These are phyloP conservation scores for Penicillium macrosclerotiorum DNA, from an alignment of 495 filamentous ascomycete genomes.

Conservation along the genomic window DNA sequence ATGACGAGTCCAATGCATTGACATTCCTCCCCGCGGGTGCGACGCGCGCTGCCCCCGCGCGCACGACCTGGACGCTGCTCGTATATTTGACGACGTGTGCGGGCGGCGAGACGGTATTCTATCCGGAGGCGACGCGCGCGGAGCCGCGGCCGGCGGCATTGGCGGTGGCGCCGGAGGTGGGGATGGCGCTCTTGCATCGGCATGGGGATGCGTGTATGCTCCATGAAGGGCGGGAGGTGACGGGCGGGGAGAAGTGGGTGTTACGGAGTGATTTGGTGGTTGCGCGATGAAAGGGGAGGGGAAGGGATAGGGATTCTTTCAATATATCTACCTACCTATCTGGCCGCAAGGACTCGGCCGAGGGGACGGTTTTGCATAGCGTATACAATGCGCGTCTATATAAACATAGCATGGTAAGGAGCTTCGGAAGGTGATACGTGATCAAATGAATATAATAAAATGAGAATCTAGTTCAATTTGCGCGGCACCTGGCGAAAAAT, in stretches of 20 bases:
- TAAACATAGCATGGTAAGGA: not conserved
- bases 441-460: no score
- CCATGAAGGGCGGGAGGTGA: slow-evolving; percentile 82
- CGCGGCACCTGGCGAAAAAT: not conserved
- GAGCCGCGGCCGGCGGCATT: slow-evolving; percentile 57
- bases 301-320: no score
- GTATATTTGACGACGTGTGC: slow-evolving; percentile 79
- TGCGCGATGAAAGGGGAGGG: slow-evolving; percentile 35
- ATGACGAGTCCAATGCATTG: slow-evolving; percentile 76
- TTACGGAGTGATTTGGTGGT: slow-evolving; percentile 85
- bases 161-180: slow-evolving; percentile 69
- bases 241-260: slow-evolving; percentile 87
- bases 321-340: no score
- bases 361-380: no score
- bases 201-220: slow-evolving; percentile 88
- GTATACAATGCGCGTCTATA: no score
- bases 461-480: slow-evolving; percentile 7
- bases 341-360: no score
- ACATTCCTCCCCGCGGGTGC: slow-evolving; percentile 47
- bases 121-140: slow-evolving; percentile 62
- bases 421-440: not conserved
- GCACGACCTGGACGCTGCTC: slow-evolving; percentile 90
- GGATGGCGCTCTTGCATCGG: slow-evolving; percentile 81
- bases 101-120: slow-evolving; percentile 92
- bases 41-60: slow-evolving; percentile 50